Base-by-base conservation (phyloP, 768 basidiomycete species). In the Tremella yokohamensis region DNA sequence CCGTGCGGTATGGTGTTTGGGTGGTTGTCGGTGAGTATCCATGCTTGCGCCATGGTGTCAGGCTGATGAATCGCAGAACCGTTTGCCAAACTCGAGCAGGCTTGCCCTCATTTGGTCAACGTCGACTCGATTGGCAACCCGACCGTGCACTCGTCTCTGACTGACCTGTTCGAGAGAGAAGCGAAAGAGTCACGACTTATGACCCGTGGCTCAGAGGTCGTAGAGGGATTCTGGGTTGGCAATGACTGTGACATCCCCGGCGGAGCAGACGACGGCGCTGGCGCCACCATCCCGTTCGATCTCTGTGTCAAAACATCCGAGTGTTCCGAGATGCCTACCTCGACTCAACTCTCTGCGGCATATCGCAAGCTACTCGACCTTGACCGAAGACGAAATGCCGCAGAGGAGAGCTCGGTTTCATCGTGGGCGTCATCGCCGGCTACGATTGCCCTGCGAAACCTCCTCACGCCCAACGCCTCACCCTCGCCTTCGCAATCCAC, bases 1-100 rank as follows among this genome's bases (percentile, higher is more conserved):
- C 74, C 13, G 66, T 77, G 48, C 56, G 66, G 37, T 77, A 77
- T 57, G 74, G 69, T 20, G 75, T 77, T 18, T 76, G 72, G 63
- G 64, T 76, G 20, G 62, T 77, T 1, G 63, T 68, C n/a, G 69
- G 74, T 73, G 34, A 64, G 67, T 67, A 8, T 8, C 2, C 15
- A 16, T 45, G 8, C n/a, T 45, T 45, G n/a, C 42, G 4, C 15
- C 22, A 22, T 45, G 15, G 15, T 6, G 42, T 8, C 15, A 45
- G 42, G 6, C 52, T 52, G 25, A 49, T 48, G 19, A 15, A 7
- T 49, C 11, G 4, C 60, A 72, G 75, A 77, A 61, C 66, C 77
- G 8, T 78, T 76, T 53, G 40, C 52, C n/a, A 68, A 72, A 49
- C 57, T 78, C 24, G 67, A 76, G 48, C 57, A 58, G 34, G 18